A percentile compares a stretch with the other conserved stretches of the same genome.
Evolutionary conservation across 176 grass and related monocot genomes (phyloP).

Genomic region (Phoenix roebelenii): DNA sequence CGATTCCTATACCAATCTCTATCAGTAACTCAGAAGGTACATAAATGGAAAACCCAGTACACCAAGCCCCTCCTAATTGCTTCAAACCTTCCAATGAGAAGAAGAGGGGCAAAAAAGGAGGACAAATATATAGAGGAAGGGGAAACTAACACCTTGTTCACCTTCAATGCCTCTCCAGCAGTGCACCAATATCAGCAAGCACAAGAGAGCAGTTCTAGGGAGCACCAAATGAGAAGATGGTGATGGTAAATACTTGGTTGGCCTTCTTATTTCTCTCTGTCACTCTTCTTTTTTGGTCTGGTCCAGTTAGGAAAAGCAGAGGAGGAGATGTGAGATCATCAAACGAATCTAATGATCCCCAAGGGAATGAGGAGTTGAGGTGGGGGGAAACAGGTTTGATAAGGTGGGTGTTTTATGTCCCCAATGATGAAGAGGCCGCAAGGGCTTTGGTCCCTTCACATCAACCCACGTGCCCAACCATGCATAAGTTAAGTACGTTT

Average conservation of each 20-base stretch:
- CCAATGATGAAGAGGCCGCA: neutral
- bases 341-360: too few relatives aligned
- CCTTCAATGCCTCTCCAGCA: neutral
- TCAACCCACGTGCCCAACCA: neutral
- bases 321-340: too few relatives aligned
- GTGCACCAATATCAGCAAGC: neutral
- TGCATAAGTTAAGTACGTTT: neutral
- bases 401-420: neutral
- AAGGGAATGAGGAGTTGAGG: too few relatives aligned
- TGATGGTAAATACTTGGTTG: neutral
- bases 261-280: too few relatives aligned
- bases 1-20: too few relatives aligned
- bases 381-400: too few relatives aligned
- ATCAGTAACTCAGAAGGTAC: neutral
- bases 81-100: neutral
- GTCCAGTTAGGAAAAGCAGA: too few relatives aligned
- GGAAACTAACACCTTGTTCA: neutral
- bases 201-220: neutral
- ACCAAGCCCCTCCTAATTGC: neutral
- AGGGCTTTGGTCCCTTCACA: constrained; percentile 1
- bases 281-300: too few relatives aligned
- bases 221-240: neutral
- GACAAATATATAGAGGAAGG: neutral
- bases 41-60: neutral
- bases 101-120: neutral